Conservation (phyloP, 306 rosid genomes). For the Cucumis hystrix region DNA sequence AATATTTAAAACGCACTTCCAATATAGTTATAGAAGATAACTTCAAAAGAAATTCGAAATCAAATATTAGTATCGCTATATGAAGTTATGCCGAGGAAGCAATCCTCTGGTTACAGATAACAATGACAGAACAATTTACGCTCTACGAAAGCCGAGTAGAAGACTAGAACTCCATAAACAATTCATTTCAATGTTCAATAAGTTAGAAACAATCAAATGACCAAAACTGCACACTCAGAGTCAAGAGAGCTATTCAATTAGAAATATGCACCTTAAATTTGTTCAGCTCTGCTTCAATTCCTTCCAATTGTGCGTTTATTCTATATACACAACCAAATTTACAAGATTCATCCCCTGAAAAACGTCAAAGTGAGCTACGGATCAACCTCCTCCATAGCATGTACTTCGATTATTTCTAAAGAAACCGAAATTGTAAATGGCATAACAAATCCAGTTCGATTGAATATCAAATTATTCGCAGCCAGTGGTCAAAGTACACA, state of each 20-base stretch:
- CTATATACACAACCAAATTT: background rate
- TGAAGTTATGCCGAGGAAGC: background rate
- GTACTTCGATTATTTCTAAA: background rate
- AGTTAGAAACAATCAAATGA: background rate
- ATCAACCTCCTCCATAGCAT: slow-evolving; percentile 4
- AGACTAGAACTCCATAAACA: background rate
- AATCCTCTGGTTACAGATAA: background rate
- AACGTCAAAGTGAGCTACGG: background rate
- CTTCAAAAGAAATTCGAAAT: background rate
- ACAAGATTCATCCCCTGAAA: background rate
- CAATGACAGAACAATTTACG: background rate
- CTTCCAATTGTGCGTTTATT: background rate
- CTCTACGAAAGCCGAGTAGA: background rate
- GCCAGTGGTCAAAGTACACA: background rate
- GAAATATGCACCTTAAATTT: background rate
- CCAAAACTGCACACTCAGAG: background rate
- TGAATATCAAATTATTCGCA: background rate
- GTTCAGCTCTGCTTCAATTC: background rate
- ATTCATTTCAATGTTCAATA: background rate
- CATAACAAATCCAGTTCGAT: background rate
- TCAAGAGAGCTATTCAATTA: background rate
- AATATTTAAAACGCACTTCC: background rate
- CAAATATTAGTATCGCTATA: background rate
- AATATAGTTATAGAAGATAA: background rate
- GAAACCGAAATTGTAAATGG: background rate